Conservation (phyloP, 2,329 filamentous ascomycete species). For the Fusarium proliferatum region DNA sequence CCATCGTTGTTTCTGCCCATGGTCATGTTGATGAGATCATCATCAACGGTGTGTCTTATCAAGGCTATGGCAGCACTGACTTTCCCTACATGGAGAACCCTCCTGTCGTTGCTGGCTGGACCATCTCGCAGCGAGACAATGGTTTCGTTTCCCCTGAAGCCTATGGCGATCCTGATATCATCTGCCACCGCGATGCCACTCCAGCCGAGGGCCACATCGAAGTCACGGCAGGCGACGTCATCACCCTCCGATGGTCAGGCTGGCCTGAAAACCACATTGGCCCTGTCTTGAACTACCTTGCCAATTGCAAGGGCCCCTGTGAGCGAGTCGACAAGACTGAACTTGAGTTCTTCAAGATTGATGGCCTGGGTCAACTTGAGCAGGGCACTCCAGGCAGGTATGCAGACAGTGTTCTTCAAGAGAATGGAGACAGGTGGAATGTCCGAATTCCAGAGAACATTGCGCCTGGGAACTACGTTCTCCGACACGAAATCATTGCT, state of each 20-base stretch:
- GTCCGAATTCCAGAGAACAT: constrained; percentile 61
- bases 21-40: constrained; percentile 57
- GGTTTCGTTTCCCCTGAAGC: constrained; percentile 61
- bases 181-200: constrained; percentile 58
- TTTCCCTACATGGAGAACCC: constrained; percentile 52
- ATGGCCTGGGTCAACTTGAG: constrained; percentile 53
- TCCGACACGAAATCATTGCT: constrained; percentile 66
- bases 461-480: constrained; percentile 63
- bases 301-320: constrained; percentile 57
- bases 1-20: constrained; percentile 47
- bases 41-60: constrained; percentile 56
- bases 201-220: constrained; percentile 54
- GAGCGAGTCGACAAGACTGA: constrained; percentile 54
- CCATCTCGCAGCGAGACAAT: constrained; percentile 55
- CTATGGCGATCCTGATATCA: constrained; percentile 57
- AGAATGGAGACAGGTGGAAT: constrained; percentile 63
- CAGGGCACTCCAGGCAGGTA: constrained; percentile 52
- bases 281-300: constrained; percentile 59
- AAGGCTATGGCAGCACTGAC: constrained; percentile 53
- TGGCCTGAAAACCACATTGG: constrained; percentile 63
- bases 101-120: constrained; percentile 55
- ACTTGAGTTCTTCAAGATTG: constrained; percentile 61
- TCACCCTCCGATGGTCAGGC: constrained; percentile 60
- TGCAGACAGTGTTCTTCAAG: constrained; percentile 58
- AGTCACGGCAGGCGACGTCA: constrained; percentile 57